Evolutionary conservation across 371 early-diverging fungal genomes (phyloP), one percentile per base, ranked within the genome.

Genomic region (Syncephalastrum monosporum): DNA sequence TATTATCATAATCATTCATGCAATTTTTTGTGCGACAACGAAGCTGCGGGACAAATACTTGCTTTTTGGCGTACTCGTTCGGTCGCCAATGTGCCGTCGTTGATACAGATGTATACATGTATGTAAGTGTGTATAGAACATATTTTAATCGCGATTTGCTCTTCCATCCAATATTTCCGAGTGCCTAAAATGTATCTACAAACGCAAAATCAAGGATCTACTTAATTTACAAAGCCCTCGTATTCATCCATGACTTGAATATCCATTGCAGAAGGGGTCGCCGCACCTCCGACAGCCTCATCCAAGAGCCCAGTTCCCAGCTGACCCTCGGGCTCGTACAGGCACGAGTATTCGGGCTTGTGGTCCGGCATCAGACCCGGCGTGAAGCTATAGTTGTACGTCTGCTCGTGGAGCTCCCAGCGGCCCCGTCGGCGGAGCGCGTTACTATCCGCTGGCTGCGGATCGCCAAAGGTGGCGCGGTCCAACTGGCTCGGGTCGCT

Each of bases 321-420:
- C 29, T 57, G 59, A 21, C 55, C 60, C 49, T 86, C 84, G 1
- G 90, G 84, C 45, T 84, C 75, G 63, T 91, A 91, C 52, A 91
- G 65, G 62, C 88, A 89, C n/a, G 83, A 65, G 25, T 83, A 78
- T 67, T 91, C 92, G 1, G 90, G 90, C 42, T 81, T 74, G 38
- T 79, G 77, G 48, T 82, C 75, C 51, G 76, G 56, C 52, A 81
- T 72, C 24, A 72, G 50, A 43, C 83, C 74, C 12, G 85, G 85
- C 2, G 80, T 79, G 67, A 87, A 91, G 25, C 76, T 78, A 67
- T 93, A 92, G 64, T 91, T 92, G 65, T 93, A 91, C 1, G 91
- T 89, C 77, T 97, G 96, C 65, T 96, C 98, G 41, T 97, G 96
- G 60, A 97, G 61, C 42, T 87, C 81, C 98, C 98, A 97, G 52